Evolutionary conservation across 257 asterid genomes (phyloP).

Genomic region (Apocynum venetum): DNA sequence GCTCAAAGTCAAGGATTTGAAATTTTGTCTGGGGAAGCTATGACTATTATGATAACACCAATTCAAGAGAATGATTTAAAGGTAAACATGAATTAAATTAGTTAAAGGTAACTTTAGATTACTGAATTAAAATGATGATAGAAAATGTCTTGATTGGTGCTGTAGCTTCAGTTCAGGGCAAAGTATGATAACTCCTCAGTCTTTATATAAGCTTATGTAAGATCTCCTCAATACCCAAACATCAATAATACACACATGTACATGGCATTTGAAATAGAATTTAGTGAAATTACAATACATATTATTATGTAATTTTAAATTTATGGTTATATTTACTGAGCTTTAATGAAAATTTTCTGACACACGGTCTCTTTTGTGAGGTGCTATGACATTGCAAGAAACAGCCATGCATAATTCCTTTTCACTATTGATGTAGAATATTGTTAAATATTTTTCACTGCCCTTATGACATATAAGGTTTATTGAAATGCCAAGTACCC

Average conservation of each 20-base stretch:
- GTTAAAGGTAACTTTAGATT: too few species aligned
- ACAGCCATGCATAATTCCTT: not conserved
- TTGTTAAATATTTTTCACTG: not conserved
- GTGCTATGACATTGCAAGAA: not conserved
- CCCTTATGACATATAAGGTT: not conserved
- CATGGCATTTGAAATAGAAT: not conserved
- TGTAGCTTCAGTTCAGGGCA: too few species aligned
- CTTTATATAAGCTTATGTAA: not conserved
- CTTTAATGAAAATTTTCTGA: not conserved
- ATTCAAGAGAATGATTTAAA: too few species aligned
- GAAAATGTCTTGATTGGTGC: too few species aligned
- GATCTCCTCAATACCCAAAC: not conserved
- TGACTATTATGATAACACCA: too few species aligned
- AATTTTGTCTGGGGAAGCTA: too few species aligned
- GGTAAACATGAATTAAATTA: too few species aligned
- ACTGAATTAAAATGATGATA: too few species aligned
- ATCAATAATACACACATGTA: not conserved
- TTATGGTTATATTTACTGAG: not conserved
- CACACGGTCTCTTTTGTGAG: not conserved
- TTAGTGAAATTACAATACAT: not conserved
- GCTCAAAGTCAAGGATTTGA: too few species aligned
- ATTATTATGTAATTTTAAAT: not conserved
- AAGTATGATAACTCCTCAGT: too few species aligned
- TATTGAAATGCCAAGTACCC: not conserved
- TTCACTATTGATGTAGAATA: not conserved